These are phyloP conservation scores for Heliophila coronopifolia DNA, from an alignment of 441 rosid genomes.

Conservation along the genomic window DNA sequence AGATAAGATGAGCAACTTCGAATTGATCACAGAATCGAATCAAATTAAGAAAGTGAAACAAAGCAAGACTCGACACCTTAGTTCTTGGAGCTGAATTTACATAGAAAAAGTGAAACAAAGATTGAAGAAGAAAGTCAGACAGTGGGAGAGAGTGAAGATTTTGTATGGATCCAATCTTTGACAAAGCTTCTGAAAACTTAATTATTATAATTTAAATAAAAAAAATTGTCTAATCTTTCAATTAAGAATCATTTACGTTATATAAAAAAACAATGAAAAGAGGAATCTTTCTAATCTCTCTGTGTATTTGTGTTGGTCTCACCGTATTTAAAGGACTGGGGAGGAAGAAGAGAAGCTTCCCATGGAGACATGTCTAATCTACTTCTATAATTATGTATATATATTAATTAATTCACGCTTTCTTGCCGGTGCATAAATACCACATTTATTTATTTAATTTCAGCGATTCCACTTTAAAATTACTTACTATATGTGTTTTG, in stretches of 20 bases:
- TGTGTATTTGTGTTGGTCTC: neutral
- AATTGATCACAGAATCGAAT: conserved; percentile 1
- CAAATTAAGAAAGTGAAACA: conserved; percentile 3
- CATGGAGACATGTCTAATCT: conserved; percentile 24
- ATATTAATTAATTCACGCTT: neutral
- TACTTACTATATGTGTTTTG: too few species aligned
- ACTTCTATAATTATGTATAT: neutral
- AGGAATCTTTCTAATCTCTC: neutral
- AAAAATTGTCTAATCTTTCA: neutral
- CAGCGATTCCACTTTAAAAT: neutral
- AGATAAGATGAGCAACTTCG: neutral
- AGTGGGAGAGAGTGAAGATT: conserved; percentile 29
- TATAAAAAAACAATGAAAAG: conserved; percentile 1
- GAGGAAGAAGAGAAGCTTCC: conserved; percentile 29
- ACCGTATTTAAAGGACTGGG: conserved; percentile 22
- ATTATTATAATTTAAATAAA: neutral
- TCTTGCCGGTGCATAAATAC: conserved; percentile 29
- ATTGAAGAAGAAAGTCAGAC: too few species aligned
- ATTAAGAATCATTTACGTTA: conserved; percentile 17
- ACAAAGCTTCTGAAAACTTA: conserved; percentile 35
- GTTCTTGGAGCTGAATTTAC: conserved; percentile 23
- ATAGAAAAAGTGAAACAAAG: neutral
- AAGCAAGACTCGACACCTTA: conserved; percentile 5
- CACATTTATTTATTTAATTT: conserved; percentile 15
- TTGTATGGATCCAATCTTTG: conserved; percentile 52